These are phyloP conservation scores for Cryphonectria radicalis DNA, from an alignment of 2,329 filamentous ascomycete genomes.

Conservation along the genomic window DNA sequence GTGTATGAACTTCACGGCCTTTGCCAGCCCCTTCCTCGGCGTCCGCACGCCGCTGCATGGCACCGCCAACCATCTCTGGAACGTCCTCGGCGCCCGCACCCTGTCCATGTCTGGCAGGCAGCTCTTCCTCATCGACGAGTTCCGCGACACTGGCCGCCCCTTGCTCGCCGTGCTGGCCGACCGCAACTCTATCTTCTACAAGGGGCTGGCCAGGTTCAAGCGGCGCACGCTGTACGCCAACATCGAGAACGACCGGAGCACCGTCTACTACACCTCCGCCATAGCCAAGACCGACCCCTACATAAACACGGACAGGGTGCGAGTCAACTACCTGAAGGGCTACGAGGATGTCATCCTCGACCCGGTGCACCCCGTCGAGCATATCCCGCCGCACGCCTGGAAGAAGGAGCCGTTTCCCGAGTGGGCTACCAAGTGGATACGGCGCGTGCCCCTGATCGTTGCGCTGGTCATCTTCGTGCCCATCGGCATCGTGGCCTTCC, in stretches of 20 bases:
- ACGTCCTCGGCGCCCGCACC: slow-evolving; percentile 80
- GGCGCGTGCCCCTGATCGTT: slow-evolving; percentile 65
- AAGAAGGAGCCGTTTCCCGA: slow-evolving; percentile 31
- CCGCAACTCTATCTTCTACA: slow-evolving; percentile 82
- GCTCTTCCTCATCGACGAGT: slow-evolving; percentile 84
- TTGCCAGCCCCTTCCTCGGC: slow-evolving; percentile 84
- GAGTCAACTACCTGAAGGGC: slow-evolving; percentile 73
- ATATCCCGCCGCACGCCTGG: slow-evolving; percentile 42
- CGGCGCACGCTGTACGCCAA: slow-evolving; percentile 82
- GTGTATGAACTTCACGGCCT: slow-evolving; percentile 92
- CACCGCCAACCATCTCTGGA: slow-evolving; percentile 71
- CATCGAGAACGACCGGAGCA: slow-evolving; percentile 81
- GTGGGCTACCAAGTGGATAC: slow-evolving; percentile 42
- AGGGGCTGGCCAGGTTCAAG: slow-evolving; percentile 75
- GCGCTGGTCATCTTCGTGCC: slow-evolving; percentile 74
- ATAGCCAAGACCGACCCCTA: slow-evolving; percentile 82
- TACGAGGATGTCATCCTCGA: slow-evolving; percentile 80
- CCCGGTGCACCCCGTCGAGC: slow-evolving; percentile 61
- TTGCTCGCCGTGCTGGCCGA: slow-evolving; percentile 83
- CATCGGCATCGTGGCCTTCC: slow-evolving; percentile 70
- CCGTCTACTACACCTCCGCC: slow-evolving; percentile 80
- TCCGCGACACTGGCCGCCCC: slow-evolving; percentile 80
- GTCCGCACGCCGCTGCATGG: slow-evolving; percentile 72
- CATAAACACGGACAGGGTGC: slow-evolving; percentile 66
- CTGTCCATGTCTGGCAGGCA: slow-evolving; percentile 85